Base-by-base conservation (phyloP, 176 grass and related monocot species). In the Thinopyrum elongatum region DNA sequence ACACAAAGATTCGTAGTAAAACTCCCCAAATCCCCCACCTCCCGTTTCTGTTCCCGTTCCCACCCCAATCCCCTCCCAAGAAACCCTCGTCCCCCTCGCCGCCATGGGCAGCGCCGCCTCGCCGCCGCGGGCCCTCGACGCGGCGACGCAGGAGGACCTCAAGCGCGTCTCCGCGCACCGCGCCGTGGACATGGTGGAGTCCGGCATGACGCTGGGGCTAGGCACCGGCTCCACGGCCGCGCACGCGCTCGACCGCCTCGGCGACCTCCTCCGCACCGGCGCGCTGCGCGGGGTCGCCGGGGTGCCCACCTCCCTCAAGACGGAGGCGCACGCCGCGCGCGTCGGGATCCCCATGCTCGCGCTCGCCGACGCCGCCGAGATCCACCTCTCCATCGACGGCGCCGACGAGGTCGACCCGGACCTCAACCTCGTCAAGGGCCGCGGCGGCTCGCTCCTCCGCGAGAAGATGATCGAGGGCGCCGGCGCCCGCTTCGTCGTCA, bases 391-490 rank as follows among this genome's bases (percentile, higher is more conserved):
- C 55, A 90, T 95, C 19, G 93, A 95, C 55, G 93, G 90, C 63
- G 90, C 93, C 16, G 93, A 95, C 36, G 93, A 95, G 88, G 93
- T 95, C 51, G 93, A 95, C 86, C 41, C 85, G 51, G 85, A 84
- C 79, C 86, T 95, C 59, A 95, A 95, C 88, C 93, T 95, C 74
- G 90, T 93, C 51, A 95, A 95, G 80, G 93, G 93, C 35, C 88
- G 93, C 30, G 93, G 93, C 46, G 93, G 93, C 29, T 95, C 93
- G 19, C 90, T 95, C 2, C 91, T 95, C 46, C 82, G 93, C 6
- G 90, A 95, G 86, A 95, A 95, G 87, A 95, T 95, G 93, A 90
- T 95, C 42, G 93, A 95, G 86, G 86, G 86, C 21, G 86, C 93
- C 0, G 89, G 93, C 2, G 47, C 13, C 0, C 23, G 78, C 22